Evolutionary conservation across 2,329 filamentous ascomycete species (phyloP).

Genomic region (Colletotrichum godetiae): DNA sequence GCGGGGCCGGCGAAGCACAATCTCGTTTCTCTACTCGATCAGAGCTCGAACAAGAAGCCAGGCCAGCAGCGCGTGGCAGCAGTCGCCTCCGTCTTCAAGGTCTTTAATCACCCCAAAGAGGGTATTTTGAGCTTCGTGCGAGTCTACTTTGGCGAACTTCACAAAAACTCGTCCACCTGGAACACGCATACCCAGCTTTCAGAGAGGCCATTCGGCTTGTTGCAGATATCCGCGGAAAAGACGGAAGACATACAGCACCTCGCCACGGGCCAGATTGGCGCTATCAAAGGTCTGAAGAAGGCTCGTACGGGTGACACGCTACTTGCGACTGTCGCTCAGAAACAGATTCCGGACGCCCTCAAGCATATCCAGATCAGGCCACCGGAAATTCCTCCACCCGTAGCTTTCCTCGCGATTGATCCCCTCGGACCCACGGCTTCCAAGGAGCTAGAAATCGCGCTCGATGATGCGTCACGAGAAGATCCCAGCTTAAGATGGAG

Average conservation of each 20-base stretch:
- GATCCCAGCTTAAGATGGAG: conserved; percentile 91
- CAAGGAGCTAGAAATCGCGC: conserved; percentile 79
- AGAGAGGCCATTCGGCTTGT: conserved; percentile 82
- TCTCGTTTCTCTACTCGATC: conserved; percentile 46
- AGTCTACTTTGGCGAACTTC: conserved; percentile 87
- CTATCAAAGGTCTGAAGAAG: conserved; percentile 88
- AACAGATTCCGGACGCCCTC: conserved; percentile 74
- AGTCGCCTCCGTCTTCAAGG: conserved; percentile 87
- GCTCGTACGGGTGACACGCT: conserved; percentile 96
- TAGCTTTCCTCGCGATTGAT: conserved; percentile 96
- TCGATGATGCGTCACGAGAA: conserved; percentile 85
- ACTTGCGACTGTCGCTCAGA: conserved; percentile 74
- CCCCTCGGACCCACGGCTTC: conserved; percentile 81
- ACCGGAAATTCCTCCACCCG: conserved; percentile 89
- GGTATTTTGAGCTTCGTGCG: conserved; percentile 92
- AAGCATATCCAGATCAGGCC: conserved; percentile 85
- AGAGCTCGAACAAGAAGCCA: conserved; percentile 42
- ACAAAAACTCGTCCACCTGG: conserved; percentile 80
- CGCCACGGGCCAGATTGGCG: conserved; percentile 89
- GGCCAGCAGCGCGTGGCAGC: conserved; percentile 52
- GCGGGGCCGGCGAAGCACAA: conserved; percentile 68
- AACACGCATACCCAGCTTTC: conserved; percentile 86
- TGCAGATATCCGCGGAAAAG: conserved; percentile 91
- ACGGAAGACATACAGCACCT: conserved; percentile 87
- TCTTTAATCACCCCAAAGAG: conserved; percentile 86